Conservation (phyloP, 2,329 filamentous ascomycete species). For the Neonectria coccinea region DNA sequence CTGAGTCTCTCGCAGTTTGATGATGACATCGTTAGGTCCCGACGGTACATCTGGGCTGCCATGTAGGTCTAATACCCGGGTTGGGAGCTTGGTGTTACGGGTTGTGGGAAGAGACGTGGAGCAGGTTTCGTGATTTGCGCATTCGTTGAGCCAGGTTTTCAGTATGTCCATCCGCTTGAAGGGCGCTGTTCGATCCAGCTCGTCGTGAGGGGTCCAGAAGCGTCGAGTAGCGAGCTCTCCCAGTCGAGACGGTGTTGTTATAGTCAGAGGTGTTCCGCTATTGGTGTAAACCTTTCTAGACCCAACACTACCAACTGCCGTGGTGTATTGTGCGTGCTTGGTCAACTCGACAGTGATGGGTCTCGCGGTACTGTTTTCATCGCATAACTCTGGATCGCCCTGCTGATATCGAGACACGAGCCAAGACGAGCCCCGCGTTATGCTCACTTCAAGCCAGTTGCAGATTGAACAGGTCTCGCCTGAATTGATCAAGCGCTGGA, state of each 20-base stretch:
- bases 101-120: neutral
- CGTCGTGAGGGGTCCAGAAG: neutral
- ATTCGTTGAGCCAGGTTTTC: slow-evolving; percentile 7
- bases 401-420: neutral
- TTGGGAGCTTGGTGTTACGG: slow-evolving; percentile 3
- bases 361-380: slow-evolving; percentile 5
- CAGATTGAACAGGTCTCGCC: slow-evolving; percentile 2
- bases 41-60: slow-evolving; percentile 7
- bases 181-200: neutral
- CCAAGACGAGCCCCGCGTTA: neutral
- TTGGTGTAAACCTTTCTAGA: neutral
- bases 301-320: neutral
- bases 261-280: neutral
- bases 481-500: slow-evolving; percentile 10
- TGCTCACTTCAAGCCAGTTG: slow-evolving; percentile 8
- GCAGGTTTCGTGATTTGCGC: slow-evolving; percentile 1
- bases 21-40: neutral
- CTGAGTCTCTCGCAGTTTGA: slow-evolving; percentile 7
- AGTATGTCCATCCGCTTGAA: slow-evolving; percentile 1
- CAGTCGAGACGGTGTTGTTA: slow-evolving; percentile 7
- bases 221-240: slow-evolving; percentile 10
- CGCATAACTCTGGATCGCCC: slow-evolving; percentile 9
- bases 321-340: neutral
- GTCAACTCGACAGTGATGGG: neutral
- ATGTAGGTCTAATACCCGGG: slow-evolving; percentile 6